Base-by-base conservation (phyloP, 306 rosid genomes). In the Castanea mollissima region DNA sequence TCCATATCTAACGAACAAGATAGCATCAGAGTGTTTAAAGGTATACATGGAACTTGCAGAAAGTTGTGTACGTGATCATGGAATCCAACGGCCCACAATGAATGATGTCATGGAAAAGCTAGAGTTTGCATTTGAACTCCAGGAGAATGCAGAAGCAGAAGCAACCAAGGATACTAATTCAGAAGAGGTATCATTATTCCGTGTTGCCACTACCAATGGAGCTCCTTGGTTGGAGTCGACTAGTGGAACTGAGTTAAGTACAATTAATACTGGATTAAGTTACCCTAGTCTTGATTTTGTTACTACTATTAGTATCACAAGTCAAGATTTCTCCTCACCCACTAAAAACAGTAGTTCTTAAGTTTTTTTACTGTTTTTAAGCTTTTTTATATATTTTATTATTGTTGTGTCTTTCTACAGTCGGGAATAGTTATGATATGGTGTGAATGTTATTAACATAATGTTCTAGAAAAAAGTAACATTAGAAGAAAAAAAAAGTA, bases 81-180 rank as follows among this genome's bases (percentile, higher is more conserved):
- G 93, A 4, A 62, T 69, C 0, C 69, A 79, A 18, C 71, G 97
- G 54, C 93, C 90, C 0, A 82, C 91, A 0, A 91, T 91, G 98
- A 90, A 87, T 59, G 97, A 93, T 46, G 85, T 93, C 46, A 84
- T 87, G 74, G 78, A 85, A 88, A 82, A 80, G 13, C 79, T 90
- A 51, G 93, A 85, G 78, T 86, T 86, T 55, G 93, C 92, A 4
- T 25, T 87, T 75, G 88, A 92, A 71, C 56, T 87, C 6, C 92
- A 92, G 11, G 86, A 46, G n/a, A 67, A 67, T 1, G 44, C 44
- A 38, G 44, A 38, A 38, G 4, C 7, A 19, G 3, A 6, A 21
- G 25, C 6, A 23, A 12, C 12, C 11, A 5, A 34, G 15, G 4
- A 67, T 3, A 67, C 0, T 5, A 10, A 67, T 35, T n/a, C 8